Conservation (phyloP, 1,139 yeast species). For the Zygoascus meyerae region DNA sequence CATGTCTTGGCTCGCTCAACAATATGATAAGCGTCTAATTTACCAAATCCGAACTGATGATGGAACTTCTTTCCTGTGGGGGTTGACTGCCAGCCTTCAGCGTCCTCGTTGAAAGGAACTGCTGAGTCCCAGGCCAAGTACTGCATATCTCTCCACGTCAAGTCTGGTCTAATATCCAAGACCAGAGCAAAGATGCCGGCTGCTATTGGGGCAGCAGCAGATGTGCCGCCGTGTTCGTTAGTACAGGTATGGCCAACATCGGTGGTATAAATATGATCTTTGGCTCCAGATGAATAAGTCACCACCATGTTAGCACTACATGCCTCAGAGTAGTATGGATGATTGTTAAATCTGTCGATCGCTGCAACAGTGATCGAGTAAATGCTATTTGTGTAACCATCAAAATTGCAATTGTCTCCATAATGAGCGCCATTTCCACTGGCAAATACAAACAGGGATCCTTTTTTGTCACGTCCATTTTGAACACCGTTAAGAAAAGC, state of each 20-base stretch:
- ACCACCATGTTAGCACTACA: conserved; percentile 97
- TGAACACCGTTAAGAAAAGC: conserved; percentile 82
- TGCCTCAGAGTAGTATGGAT: conserved; percentile 85
- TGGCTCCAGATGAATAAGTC: conserved; percentile 87
- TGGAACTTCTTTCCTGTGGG: conserved; percentile 63
- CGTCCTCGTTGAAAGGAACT: conserved; percentile 56
- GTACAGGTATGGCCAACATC: conserved; percentile 71
- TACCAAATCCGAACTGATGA: conserved; percentile 90
- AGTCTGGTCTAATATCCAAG: conserved; percentile 70
- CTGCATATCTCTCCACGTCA: conserved; percentile 96
- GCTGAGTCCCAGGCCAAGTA: conserved; percentile 72
- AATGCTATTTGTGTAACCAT: conserved; percentile 95
- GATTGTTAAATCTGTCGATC: conserved; percentile 75
- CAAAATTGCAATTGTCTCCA: conserved; percentile 92
- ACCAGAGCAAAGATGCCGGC: conserved; percentile 89
- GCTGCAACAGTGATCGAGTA: conserved; percentile 96
- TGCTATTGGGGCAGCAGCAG: conserved; percentile 98
- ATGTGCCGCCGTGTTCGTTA: conserved; percentile 84
- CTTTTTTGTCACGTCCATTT: conserved; percentile 76
- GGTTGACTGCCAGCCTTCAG: conserved; percentile 61
- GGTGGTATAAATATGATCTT: conserved; percentile 86
- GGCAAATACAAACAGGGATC: conserved; percentile 91
- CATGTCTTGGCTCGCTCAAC: conserved; percentile 72
- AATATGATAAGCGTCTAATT: conserved; percentile 73
- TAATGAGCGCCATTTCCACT: conserved; percentile 86